Evolutionary conservation across 108 stramenopile genomes (phyloP).

Genomic region (Nitzschia sp.): DNA sequence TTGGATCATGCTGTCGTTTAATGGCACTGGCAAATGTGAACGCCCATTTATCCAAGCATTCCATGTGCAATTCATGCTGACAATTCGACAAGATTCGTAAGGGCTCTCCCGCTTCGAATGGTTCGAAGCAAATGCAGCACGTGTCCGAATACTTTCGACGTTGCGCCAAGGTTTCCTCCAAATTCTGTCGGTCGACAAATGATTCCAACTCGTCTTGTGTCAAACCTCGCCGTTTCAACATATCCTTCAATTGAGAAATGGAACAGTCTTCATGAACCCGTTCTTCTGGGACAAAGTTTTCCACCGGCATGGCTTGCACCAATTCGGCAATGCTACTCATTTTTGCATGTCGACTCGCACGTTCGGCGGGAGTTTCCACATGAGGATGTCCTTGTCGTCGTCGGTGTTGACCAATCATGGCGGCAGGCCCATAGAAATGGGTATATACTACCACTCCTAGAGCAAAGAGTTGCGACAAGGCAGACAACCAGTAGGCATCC

Average conservation of each 20-base stretch:
- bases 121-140: slow-evolving; percentile 55
- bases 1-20: slow-evolving; percentile 30
- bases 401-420: not conserved
- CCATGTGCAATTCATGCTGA: slow-evolving; percentile 57
- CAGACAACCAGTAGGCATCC: slow-evolving; percentile 12
- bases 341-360: slow-evolving; percentile 8
- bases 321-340: slow-evolving; percentile 14
- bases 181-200: slow-evolving; percentile 27
- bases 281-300: slow-evolving; percentile 43
- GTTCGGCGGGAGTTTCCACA: not conserved
- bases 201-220: slow-evolving; percentile 17
- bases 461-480: slow-evolving; percentile 7
- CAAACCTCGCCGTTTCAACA: slow-evolving; percentile 36
- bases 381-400: not conserved
- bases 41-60: slow-evolving; percentile 62
- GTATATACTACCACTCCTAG: slow-evolving; percentile 9
- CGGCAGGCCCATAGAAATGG: slow-evolving; percentile 1
- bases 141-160: slow-evolving; percentile 42
- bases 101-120: slow-evolving; percentile 28
- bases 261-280: slow-evolving; percentile 17
- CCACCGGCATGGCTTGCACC: slow-evolving; percentile 41
- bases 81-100: slow-evolving; percentile 51
- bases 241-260: slow-evolving; percentile 28
- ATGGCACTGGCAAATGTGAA: slow-evolving; percentile 37
- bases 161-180: slow-evolving; percentile 24